A percentile compares a stretch with the other conserved stretches of the same genome.
Conservation (phyloP, 2,329 filamentous ascomycete genomes). For the Pseudofabraea citricarpa region DNA sequence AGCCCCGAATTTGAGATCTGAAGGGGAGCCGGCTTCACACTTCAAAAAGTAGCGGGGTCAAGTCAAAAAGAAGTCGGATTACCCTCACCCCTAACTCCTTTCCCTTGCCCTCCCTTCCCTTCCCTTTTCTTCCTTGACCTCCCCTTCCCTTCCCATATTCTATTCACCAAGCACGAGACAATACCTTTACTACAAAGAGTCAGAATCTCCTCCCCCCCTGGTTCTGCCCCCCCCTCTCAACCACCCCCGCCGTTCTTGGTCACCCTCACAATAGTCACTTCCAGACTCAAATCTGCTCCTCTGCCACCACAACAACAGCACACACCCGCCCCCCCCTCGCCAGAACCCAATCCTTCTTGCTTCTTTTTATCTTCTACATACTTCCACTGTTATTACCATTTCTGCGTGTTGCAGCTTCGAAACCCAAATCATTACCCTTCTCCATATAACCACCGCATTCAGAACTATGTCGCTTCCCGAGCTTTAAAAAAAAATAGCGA, state of each 20-base stretch:
- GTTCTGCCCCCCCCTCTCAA: not conserved
- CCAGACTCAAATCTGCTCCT: too few relatives aligned
- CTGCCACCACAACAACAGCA: too few relatives aligned
- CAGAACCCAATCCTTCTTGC: too few relatives aligned
- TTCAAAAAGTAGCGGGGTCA: not conserved
- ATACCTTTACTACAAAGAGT: not conserved
- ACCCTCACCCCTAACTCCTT: too few relatives aligned
- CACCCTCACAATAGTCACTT: too few relatives aligned
- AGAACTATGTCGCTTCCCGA: constrained; percentile 20
- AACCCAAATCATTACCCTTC: not conserved
- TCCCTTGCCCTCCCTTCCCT: too few relatives aligned
- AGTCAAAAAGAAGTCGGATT: too few relatives aligned
- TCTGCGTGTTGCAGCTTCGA: not conserved
- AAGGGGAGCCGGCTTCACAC: not conserved
- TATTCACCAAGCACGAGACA: not conserved
- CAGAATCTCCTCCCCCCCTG: not conserved
- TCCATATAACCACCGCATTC: constrained; percentile 1
- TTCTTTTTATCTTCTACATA: too few relatives aligned
- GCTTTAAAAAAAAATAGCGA: constrained; percentile 16
- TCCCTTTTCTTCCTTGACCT: not conserved
- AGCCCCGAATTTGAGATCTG: not conserved
- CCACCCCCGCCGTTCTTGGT: too few relatives aligned
- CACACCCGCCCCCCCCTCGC: too few relatives aligned
- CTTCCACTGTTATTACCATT: too few relatives aligned
- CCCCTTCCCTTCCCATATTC: too few relatives aligned